A percentile compares a stretch with the other conserved stretches of the same genome.
Evolutionary conservation across 306 rosid genomes (phyloP).

Genomic region (Vicia faba): DNA sequence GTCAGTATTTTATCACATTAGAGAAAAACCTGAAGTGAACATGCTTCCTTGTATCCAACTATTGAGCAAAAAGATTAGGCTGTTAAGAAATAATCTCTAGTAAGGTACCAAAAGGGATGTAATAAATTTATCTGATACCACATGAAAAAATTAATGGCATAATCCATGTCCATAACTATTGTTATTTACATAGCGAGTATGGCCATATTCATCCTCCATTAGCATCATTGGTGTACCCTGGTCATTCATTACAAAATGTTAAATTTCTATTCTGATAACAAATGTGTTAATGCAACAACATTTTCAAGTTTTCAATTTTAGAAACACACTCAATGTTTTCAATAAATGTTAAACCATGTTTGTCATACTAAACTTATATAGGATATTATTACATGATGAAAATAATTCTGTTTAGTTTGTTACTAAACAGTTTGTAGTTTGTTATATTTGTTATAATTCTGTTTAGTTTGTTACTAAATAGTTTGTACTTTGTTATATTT

Average conservation of each 20-base stretch:
- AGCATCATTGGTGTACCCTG: conserved; percentile 98
- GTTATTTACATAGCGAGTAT: conserved; percentile 89
- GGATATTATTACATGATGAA: no score
- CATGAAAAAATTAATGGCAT: conserved; percentile 70
- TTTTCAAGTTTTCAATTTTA: conserved; percentile 32
- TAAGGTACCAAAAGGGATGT: conserved; percentile 35
- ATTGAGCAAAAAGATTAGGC: conserved; percentile 37
- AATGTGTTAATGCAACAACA: conserved; percentile 19
- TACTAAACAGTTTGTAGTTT: no score
- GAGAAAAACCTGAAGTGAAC: conserved; percentile 87
- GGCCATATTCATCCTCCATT: conserved; percentile 98
- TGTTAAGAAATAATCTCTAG: conserved; percentile 26
- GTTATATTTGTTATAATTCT: no score
- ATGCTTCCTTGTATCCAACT: conserved; percentile 66
- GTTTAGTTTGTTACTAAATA: no score
- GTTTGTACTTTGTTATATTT: no score
- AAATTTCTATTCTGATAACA: conserved; percentile 30
- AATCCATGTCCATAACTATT: conserved; percentile 94
- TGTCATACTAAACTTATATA: no score
- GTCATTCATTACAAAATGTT: conserved; percentile 41
- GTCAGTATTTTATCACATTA: conserved; percentile 69
- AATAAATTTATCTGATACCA: conserved; percentile 67
- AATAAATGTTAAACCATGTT: no score
- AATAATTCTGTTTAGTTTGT: no score
- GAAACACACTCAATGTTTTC: no score